Conservation (phyloP, 192 early-diverging fungal genomes). For the Coemansia sp. region DNA sequence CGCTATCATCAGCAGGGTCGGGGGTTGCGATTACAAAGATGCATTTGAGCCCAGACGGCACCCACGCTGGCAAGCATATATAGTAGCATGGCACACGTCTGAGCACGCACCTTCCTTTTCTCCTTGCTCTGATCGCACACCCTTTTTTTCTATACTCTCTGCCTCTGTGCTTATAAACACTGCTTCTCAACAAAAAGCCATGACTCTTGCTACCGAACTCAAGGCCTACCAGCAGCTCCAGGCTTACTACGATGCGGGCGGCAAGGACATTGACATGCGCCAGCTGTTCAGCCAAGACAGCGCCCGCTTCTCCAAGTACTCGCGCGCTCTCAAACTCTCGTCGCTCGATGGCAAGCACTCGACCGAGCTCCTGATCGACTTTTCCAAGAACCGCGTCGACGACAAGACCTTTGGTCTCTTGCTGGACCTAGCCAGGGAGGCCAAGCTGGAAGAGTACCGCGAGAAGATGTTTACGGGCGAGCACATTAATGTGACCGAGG, state of each 20-base stretch:
- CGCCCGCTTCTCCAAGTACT: slow-evolving; percentile 77
- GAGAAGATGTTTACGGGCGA: slow-evolving; percentile 93
- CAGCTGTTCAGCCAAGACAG: slow-evolving; percentile 76
- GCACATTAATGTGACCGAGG: slow-evolving; percentile 95
- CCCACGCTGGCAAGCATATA: neutral
- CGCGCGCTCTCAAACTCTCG: slow-evolving; percentile 62
- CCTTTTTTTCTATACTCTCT: neutral
- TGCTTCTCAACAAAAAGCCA: slow-evolving; percentile 18
- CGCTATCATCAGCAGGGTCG: neutral
- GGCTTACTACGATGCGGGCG: slow-evolving; percentile 76
- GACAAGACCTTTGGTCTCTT: slow-evolving; percentile 79
- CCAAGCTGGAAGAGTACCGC: slow-evolving; percentile 83
- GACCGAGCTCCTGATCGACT: slow-evolving; percentile 80
- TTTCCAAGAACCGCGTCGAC: slow-evolving; percentile 92
- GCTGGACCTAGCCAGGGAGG: slow-evolving; percentile 77
- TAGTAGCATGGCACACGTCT: neutral
- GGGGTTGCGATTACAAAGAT: neutral
- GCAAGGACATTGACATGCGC: slow-evolving; percentile 73
- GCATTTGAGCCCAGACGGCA: neutral
- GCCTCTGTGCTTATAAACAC: neutral
- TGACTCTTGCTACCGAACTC: slow-evolving; percentile 76
- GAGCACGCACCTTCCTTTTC: neutral
- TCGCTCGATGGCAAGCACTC: slow-evolving; percentile 56
- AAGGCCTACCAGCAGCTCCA: slow-evolving; percentile 86
- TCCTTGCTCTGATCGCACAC: neutral